Conservation (phyloP, 192 early-diverging fungal species). For the Jimgerdemannia lactiflua region DNA sequence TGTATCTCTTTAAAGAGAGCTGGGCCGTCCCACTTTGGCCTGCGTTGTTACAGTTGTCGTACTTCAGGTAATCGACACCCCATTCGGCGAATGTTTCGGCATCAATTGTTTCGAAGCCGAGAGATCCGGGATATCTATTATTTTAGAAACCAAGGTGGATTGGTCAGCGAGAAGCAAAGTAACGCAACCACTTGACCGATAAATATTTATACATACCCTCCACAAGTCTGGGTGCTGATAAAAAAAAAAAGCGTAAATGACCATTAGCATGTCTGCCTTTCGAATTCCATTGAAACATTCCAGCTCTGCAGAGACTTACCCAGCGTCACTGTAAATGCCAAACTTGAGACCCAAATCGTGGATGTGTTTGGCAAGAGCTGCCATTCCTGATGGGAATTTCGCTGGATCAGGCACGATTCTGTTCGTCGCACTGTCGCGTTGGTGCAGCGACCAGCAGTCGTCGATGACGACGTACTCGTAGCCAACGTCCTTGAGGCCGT, state of each 20-base stretch:
- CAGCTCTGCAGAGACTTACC: too few relatives aligned
- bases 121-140: slow-evolving; percentile 42
- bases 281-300: too few relatives aligned
- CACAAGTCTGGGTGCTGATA: slow-evolving; percentile 54
- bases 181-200: too few relatives aligned
- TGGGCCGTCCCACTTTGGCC: slow-evolving; percentile 34
- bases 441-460: slow-evolving; percentile 53
- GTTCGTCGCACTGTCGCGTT: slow-evolving; percentile 28
- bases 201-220: too few relatives aligned
- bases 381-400: slow-evolving; percentile 54
- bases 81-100: slow-evolving; percentile 45
- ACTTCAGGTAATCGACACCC: slow-evolving; percentile 61
- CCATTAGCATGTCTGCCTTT: too few relatives aligned
- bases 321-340: slow-evolving; percentile 41
- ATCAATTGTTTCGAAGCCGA: slow-evolving; percentile 43
- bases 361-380: slow-evolving; percentile 25
- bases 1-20: slow-evolving; percentile 25
- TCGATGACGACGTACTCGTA: slow-evolving; percentile 56
- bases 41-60: slow-evolving; percentile 56
- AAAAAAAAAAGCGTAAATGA: too few relatives aligned
- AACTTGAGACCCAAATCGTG: slow-evolving; percentile 34
- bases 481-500: slow-evolving; percentile 39
- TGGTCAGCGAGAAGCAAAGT: too few relatives aligned
- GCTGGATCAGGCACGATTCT: slow-evolving; percentile 29
- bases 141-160: too few relatives aligned